Percentiles rank a stretch among this genome's conserved stretches.
These are phyloP conservation scores for Nicotiana paniculata DNA, from an alignment of 257 asterid genomes.

Conservation along the genomic window DNA sequence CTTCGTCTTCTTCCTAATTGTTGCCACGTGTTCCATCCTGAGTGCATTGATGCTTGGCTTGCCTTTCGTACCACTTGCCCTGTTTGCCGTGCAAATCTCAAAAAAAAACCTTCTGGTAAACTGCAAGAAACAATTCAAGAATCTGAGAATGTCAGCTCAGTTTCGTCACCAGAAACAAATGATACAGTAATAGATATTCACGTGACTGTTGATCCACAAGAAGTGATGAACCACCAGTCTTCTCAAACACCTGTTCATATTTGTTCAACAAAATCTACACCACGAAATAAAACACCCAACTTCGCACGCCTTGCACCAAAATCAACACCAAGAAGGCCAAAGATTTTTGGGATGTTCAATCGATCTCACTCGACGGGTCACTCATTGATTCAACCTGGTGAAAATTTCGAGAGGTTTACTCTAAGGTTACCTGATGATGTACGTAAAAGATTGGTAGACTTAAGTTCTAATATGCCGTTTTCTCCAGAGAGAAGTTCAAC, in stretches of 20 bases:
- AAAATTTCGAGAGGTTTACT: conserved; percentile 24
- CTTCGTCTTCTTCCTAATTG: no score
- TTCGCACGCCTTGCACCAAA: neutral
- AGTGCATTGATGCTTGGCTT: no score
- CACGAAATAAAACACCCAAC: no score
- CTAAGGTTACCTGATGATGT: conserved; percentile 26
- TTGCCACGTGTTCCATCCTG: no score
- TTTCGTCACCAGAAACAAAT: neutral
- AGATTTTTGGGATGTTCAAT: neutral
- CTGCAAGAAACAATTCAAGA: no score
- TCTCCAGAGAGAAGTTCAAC: conserved; percentile 17
- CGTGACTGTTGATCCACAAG: neutral
- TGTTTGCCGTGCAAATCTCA: no score
- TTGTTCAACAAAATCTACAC: no score
- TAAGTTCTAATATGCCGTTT: conserved; percentile 10
- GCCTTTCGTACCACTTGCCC: no score
- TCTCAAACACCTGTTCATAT: neutral
- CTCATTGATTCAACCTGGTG: neutral
- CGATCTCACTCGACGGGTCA: conserved; percentile 22
- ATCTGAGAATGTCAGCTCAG: no score
- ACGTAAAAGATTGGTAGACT: conserved; percentile 4
- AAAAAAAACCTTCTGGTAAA: no score
- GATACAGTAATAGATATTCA: neutral
- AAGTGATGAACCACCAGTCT: neutral
- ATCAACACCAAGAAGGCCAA: neutral